Evolutionary conservation across 345 rosid species (phyloP).

Genomic region (Eucalyptus pauciflora): DNA sequence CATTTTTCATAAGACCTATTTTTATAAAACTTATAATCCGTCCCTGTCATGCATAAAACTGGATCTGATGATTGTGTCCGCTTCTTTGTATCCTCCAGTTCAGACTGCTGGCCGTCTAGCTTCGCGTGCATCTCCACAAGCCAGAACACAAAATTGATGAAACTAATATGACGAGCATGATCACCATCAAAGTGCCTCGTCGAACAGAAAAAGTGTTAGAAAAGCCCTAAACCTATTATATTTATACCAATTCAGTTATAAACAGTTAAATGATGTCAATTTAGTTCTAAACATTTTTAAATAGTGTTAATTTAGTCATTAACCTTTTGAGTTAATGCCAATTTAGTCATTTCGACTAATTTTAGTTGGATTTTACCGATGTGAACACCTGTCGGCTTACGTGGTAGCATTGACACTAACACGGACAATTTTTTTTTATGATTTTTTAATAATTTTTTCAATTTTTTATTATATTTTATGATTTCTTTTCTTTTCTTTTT

Average conservation of each 20-base stretch:
- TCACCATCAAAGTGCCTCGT: neutral
- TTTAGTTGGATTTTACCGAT: fast-evolving
- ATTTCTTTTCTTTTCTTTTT: too few species aligned
- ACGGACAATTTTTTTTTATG: fast-evolving
- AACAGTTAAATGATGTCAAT: fast-evolving
- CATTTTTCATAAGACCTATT: neutral
- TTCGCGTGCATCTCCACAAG: neutral
- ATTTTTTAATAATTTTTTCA: fast-evolving
- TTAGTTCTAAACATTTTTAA: fast-evolving
- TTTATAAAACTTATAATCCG: neutral
- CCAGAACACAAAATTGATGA: neutral
- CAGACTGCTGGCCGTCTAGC: neutral
- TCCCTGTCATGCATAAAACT: neutral
- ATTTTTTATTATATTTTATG: too few species aligned
- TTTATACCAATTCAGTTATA: fast-evolving
- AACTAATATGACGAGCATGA: neutral
- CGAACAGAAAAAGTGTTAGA: fast-evolving
- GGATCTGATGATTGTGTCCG: neutral
- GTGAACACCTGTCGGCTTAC: fast-evolving
- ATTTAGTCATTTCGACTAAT: fast-evolving
- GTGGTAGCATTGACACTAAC: fast-evolving
- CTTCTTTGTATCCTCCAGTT: neutral
- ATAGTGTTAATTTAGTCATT: too few species aligned
- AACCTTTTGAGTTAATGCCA: too few species aligned
- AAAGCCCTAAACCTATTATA: fast-evolving